A percentile compares a stretch with the other conserved stretches of the same genome.
Conservation (phyloP, 106 monocot genomes). For the Vanilla planifolia region DNA sequence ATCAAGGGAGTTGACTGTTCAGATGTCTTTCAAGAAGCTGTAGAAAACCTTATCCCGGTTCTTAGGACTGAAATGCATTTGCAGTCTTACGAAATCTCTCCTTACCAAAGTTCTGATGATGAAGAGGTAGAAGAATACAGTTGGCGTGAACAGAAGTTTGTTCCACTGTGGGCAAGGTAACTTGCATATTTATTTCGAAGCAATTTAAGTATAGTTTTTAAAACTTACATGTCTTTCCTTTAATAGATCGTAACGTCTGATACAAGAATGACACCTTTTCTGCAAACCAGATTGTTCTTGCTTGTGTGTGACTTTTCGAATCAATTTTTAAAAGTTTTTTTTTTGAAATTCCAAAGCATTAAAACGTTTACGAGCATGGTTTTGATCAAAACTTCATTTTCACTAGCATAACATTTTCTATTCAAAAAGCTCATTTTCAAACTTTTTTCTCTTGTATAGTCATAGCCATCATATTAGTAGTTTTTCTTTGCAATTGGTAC, state of each 20-base stretch:
- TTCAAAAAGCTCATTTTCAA: too few relatives aligned
- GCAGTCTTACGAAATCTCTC: conserved; percentile 83
- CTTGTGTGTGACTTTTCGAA: too few relatives aligned
- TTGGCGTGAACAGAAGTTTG: conserved; percentile 37
- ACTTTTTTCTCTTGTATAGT: too few relatives aligned
- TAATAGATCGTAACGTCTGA: background rate
- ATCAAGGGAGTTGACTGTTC: conserved; percentile 16
- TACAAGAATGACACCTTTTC: background rate
- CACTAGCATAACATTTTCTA: too few relatives aligned
- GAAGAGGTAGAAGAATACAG: conserved; percentile 58
- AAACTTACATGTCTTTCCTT: background rate
- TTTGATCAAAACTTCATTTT: too few relatives aligned
- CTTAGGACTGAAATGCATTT: conserved; percentile 21
- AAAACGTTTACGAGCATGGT: too few relatives aligned
- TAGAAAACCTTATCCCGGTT: conserved; percentile 10
- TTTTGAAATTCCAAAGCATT: too few relatives aligned
- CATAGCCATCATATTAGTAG: too few relatives aligned
- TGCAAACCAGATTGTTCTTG: background rate
- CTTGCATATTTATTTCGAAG: background rate
- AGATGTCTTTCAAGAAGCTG: conserved; percentile 15
- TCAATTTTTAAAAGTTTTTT: too few relatives aligned
- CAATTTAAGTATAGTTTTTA: background rate
- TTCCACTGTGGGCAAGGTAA: conserved; percentile 89
- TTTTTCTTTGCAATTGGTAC: too few relatives aligned
- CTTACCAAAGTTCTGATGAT: conserved; percentile 81